These are phyloP conservation scores for Venturia pyrina DNA, from an alignment of 2,329 filamentous ascomycete species.

Conservation along the genomic window DNA sequence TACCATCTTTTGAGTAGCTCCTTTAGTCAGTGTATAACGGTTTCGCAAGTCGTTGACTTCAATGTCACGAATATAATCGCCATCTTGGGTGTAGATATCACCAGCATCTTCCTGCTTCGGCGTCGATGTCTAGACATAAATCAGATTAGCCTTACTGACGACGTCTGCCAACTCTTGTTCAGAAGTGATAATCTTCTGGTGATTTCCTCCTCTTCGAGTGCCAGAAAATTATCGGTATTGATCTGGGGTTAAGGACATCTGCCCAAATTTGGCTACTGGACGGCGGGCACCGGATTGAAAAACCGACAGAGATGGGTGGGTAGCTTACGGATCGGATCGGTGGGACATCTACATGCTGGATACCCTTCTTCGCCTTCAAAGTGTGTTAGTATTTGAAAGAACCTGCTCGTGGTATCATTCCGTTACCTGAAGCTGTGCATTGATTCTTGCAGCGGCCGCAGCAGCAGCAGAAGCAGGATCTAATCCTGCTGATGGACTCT, in stretches of 20 bases:
- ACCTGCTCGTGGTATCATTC: not conserved
- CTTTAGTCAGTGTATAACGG: conserved; percentile 93
- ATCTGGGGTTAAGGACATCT: not conserved
- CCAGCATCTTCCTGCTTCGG: conserved; percentile 26
- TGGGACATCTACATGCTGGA: conserved; percentile 83
- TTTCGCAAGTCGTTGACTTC: conserved; percentile 98
- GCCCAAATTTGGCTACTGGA: not conserved
- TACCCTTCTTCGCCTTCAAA: conserved; percentile 62
- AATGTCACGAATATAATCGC: conserved; percentile 97
- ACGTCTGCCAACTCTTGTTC: conserved; percentile 41
- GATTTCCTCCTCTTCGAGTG: not conserved
- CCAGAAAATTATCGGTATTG: not conserved
- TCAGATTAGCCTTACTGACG: conserved; percentile 27
- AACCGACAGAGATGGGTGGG: conserved; percentile 31
- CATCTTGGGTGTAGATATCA: conserved; percentile 89
- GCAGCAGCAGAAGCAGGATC: conserved; percentile 58
- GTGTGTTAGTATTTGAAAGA: not conserved
- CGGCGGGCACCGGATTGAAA: too few species aligned
- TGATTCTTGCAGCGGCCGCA: conserved; percentile 54
- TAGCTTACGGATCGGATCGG: conserved; percentile 55
- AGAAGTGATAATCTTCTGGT: not conserved
- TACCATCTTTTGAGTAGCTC: conserved; percentile 99
- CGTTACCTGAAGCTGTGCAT: conserved; percentile 30
- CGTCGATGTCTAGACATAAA: not conserved
- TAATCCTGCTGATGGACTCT: conserved; percentile 56